These are phyloP conservation scores for Xylariaceae sp. DNA, from an alignment of 2,329 filamentous ascomycete genomes.

Conservation along the genomic window DNA sequence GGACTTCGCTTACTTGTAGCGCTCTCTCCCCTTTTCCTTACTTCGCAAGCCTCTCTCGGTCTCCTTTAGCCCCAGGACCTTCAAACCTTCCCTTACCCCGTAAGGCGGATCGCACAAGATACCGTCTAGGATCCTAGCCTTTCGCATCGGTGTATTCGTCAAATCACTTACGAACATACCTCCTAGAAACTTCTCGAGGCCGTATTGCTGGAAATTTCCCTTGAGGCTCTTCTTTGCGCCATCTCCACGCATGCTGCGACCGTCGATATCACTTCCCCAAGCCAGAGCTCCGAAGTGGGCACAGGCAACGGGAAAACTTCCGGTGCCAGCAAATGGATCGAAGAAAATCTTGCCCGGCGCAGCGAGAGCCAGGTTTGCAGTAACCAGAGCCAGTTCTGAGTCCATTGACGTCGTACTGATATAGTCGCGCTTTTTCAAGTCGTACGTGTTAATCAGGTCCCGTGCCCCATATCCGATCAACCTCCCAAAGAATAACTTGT, in stretches of 20 bases:
- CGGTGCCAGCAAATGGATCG: constrained; percentile 94
- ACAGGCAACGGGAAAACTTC: constrained; percentile 85
- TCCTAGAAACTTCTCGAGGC: constrained; percentile 59
- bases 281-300: constrained; percentile 83
- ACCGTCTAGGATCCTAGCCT: constrained; percentile 61
- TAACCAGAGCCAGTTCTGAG: constrained; percentile 84
- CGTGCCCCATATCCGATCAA: constrained; percentile 64
- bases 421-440: constrained; percentile 89
- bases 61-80: constrained; percentile 77
- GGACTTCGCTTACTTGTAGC: too few species aligned
- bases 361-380: constrained; percentile 84
- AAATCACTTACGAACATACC: constrained; percentile 83
- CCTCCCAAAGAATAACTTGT: constrained; percentile 67
- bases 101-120: constrained; percentile 97
- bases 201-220: constrained; percentile 84
- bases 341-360: constrained; percentile 82
- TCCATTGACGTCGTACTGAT: constrained; percentile 98
- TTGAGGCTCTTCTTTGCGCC: constrained; percentile 46
- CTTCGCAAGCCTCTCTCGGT: constrained; percentile 56
- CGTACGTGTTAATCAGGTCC: constrained; percentile 67
- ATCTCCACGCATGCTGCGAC: constrained; percentile 76
- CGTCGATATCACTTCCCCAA: constrained; percentile 91
- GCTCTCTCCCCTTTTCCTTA: constrained; percentile 64
- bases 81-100: constrained; percentile 85
- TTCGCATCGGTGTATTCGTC: constrained; percentile 75